A percentile compares a stretch with the other conserved stretches of the same genome.
phyloP scores from a whole-genome alignment of 805 yeast genomes.

The Nakazawaea ishiwadae region DNA sequence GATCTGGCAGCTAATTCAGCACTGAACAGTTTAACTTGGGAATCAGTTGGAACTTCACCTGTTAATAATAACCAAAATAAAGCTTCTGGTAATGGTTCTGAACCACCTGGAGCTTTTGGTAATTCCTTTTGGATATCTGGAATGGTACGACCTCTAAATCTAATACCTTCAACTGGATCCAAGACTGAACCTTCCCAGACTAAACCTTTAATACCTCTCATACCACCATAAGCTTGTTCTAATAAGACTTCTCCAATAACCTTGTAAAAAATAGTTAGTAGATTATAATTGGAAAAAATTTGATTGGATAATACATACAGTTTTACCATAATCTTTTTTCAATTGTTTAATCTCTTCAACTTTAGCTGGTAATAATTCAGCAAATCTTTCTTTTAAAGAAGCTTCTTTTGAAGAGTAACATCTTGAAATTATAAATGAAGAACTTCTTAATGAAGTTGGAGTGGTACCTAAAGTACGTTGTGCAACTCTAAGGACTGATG shows the following conservation, averaged over 20 bases:
- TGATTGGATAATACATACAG: constrained; percentile 40
- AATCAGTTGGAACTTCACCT: constrained; percentile 74
- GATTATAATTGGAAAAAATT: background rate
- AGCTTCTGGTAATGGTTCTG: constrained; percentile 70
- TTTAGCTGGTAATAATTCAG: constrained; percentile 86
- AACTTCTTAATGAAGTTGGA: constrained; percentile 11
- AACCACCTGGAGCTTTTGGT: constrained; percentile 70
- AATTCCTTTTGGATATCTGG: constrained; percentile 71
- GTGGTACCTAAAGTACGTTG: constrained; percentile 12
- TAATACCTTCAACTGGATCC: constrained; percentile 82
- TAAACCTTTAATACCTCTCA: constrained; percentile 82
- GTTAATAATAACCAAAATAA: constrained; percentile 78
- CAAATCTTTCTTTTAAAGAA: constrained; percentile 92
- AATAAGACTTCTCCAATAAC: constrained; percentile 67
- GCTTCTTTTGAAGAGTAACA: constrained; percentile 35
- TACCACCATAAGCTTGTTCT: constrained; percentile 87
- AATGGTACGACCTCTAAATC: constrained; percentile 81
- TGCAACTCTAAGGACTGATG: constrained; percentile 15
- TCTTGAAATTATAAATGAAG: constrained; percentile 18
- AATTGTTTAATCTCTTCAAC: constrained; percentile 87
- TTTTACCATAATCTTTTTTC: constrained; percentile 86
- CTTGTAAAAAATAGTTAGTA: constrained; percentile 16
- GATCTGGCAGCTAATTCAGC: constrained; percentile 78
- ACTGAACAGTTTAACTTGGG: constrained; percentile 66
- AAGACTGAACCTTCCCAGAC: constrained; percentile 89